Base-by-base conservation (phyloP, 306 rosid genomes). In the Alnus rubra region DNA sequence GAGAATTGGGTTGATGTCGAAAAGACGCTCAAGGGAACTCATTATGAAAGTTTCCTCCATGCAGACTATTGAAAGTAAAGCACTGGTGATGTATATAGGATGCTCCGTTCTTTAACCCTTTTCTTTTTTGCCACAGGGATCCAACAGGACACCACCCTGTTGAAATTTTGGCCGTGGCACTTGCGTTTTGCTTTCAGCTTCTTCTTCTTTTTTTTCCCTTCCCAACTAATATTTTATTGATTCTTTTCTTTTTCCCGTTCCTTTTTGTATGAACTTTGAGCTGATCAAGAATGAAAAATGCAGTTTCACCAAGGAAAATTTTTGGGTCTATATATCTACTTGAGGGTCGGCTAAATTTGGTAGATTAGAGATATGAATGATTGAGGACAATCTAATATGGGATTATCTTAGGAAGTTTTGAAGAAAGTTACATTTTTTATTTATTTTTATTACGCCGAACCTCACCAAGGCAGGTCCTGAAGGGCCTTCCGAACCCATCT, bases 1-100 rank as follows among this genome's bases (percentile, higher is more conserved):
- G 87, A 82, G 78, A 93, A 96, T 37, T 89, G 94, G 94, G 78
- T 87, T 9, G 89, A 96, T 19, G 78, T 96, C 50, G 81, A 68
- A 75, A 91, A 87, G 86, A 76, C 88, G 13, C 88, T 96, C 69
- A 79, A 53, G 0, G 94, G 97, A 55, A 93, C 98, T 60, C 88
- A 62, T 9, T 96, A 80, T 18, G 93, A 93, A 77, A 88, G 74
- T 74, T 93, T 81, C 76, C 87, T 93, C 48, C 80, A 73, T 14
- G 84, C 89, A 60, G 96, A 90, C 82, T 85, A 84, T 78, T 79
- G 82, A 54, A 78, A 85, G 88, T 80, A 78, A 80, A 78, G 82
- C 75, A 65, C 51, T 81, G 79, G 82, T 44, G 76, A 83, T 87
- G 88, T 78, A 90, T 81, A 81, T 83, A 76, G 59, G 69, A 16